These are phyloP conservation scores for Cercospora sp. DNA, from an alignment of 2,329 filamentous ascomycete species.

Conservation along the genomic window DNA sequence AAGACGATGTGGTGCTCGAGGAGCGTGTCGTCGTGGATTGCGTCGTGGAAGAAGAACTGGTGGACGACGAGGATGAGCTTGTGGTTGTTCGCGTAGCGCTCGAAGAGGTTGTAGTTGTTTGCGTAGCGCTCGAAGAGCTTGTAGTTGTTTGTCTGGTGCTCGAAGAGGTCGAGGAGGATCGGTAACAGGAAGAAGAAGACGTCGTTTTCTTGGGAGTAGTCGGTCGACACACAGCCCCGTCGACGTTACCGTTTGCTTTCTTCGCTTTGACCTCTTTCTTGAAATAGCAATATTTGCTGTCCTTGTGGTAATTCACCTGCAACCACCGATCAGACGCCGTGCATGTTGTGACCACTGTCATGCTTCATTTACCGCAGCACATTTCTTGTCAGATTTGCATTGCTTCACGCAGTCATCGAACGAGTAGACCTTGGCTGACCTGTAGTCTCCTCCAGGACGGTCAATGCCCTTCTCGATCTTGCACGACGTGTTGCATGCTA, in stretches of 20 bases:
- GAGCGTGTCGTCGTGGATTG: no score
- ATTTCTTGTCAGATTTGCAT: not conserved
- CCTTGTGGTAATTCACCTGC: not conserved
- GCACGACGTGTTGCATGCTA: not conserved
- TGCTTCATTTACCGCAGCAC: not conserved
- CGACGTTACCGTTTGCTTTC: not conserved
- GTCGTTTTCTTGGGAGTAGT: not conserved
- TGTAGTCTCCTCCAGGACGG: not conserved
- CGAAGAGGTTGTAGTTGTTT: not conserved
- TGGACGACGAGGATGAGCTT: no score
- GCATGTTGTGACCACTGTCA: not conserved
- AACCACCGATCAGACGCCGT: not conserved
- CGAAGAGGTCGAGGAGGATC: not conserved
- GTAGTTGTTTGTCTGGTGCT: not conserved
- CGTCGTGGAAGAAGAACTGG: no score
- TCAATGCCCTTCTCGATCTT: not conserved
- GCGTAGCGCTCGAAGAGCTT: not conserved
- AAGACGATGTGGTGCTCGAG: no score
- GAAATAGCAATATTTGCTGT: not conserved
- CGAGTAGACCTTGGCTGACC: not conserved
- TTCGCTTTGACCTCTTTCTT: not conserved
- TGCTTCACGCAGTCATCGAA: not conserved
- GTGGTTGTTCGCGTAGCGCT: no score
- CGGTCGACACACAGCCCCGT: not conserved
- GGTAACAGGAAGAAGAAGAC: not conserved